Conservation (phyloP, 2,329 filamentous ascomycete genomes). For the Diplodia seriata region DNA sequence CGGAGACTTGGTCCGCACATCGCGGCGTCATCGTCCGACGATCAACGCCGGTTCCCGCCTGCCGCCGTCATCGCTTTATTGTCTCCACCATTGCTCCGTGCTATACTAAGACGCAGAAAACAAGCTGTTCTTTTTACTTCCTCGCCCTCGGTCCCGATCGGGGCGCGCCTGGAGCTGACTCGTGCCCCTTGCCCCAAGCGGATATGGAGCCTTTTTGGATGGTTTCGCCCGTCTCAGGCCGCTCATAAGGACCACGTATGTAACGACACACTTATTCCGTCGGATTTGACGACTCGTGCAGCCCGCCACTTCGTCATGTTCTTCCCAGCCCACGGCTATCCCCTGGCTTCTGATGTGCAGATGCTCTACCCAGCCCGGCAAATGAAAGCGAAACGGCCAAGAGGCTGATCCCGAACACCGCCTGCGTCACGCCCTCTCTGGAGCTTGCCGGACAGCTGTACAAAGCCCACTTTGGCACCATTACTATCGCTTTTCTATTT, state of each 20-base stretch:
- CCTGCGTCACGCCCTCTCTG: slow-evolving; percentile 17
- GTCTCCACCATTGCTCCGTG: background rate
- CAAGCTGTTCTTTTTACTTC: background rate
- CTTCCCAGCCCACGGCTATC: background rate
- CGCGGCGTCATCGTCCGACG: slow-evolving; percentile 15
- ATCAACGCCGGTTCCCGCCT: slow-evolving; percentile 7
- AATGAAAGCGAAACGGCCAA: slow-evolving; percentile 20
- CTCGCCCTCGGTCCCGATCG: background rate
- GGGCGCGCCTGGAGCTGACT: background rate
- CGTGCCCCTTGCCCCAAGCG: background rate
- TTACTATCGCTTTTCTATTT: background rate
- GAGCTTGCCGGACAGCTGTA: background rate
- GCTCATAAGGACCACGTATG: background rate
- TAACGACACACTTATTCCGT: background rate
- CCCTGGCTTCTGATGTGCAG: background rate
- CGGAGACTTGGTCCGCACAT: background rate
- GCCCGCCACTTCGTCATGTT: background rate
- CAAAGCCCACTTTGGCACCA: slow-evolving; percentile 2
- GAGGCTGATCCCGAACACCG: slow-evolving; percentile 4
- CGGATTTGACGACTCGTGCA: background rate
- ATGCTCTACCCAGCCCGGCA: slow-evolving; percentile 7
- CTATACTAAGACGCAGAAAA: background rate
- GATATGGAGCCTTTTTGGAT: background rate
- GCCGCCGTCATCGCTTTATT: background rate
- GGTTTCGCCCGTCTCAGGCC: background rate